Evolutionary conservation across 768 basidiomycete species (phyloP).

Genomic region (Lentinus brumalis): DNA sequence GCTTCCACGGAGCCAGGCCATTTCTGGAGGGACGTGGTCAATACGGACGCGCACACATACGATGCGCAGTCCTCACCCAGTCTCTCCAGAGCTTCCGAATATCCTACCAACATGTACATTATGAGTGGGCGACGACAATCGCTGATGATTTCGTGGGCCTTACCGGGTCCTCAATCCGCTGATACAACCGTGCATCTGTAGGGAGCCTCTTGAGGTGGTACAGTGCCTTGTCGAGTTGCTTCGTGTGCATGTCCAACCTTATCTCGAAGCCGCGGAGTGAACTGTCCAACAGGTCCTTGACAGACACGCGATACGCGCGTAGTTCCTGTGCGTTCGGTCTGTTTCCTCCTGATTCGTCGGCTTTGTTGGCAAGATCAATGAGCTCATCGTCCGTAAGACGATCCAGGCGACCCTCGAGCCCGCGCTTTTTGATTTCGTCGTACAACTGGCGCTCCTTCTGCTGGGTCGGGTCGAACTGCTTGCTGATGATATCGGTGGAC

Average conservation of each 20-base stretch:
- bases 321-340: background rate
- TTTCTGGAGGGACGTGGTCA: background rate
- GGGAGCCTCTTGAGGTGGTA: background rate
- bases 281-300: background rate
- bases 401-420: background rate
- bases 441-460: too few species aligned
- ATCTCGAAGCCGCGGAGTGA: background rate
- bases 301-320: background rate
- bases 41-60: too few species aligned
- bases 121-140: background rate
- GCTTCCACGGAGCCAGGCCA: slow-evolving; percentile 4
- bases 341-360: background rate
- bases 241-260: slow-evolving; percentile 1
- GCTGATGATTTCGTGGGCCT: too few species aligned
- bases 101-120: background rate
- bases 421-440: too few species aligned
- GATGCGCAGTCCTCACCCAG: background rate
- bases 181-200: background rate
- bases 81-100: slow-evolving; percentile 7
- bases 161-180: slow-evolving; percentile 4
- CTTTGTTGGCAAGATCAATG: background rate
- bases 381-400: background rate
- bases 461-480: too few species aligned
- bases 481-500: too few species aligned
- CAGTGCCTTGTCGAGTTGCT: background rate